Conservation (phyloP, 2,329 filamentous ascomycete genomes). For the Cladophialophora bantiana region DNA sequence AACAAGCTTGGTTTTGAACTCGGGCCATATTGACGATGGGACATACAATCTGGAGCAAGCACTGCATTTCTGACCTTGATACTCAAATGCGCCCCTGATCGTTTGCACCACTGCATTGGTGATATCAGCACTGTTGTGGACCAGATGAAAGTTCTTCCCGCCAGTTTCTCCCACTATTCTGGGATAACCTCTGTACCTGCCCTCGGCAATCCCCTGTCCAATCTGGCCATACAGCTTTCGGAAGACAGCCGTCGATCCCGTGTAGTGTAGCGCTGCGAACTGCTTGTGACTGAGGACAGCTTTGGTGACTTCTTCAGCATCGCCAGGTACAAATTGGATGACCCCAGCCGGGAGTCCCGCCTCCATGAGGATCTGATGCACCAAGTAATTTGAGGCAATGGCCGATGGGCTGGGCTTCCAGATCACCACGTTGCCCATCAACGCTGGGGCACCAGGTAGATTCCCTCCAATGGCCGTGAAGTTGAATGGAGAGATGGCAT, state of each 20-base stretch:
- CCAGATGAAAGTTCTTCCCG: slow-evolving; percentile 84
- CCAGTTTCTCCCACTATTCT: slow-evolving; percentile 84
- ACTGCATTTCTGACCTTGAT: slow-evolving; percentile 84
- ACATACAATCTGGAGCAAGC: slow-evolving; percentile 78
- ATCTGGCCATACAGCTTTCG: slow-evolving; percentile 84
- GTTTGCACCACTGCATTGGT: slow-evolving; percentile 77
- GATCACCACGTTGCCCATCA: slow-evolving; percentile 87
- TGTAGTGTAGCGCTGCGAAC: slow-evolving; percentile 86
- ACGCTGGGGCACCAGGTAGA: slow-evolving; percentile 75
- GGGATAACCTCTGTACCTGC: slow-evolving; percentile 78
- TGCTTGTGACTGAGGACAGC: slow-evolving; percentile 74
- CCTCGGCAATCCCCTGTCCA: slow-evolving; percentile 76
- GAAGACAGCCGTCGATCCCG: slow-evolving; percentile 85
- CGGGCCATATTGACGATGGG: slow-evolving; percentile 72
- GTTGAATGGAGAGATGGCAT: slow-evolving; percentile 88
- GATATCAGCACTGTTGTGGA: slow-evolving; percentile 75
- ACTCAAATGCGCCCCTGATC: slow-evolving; percentile 81
- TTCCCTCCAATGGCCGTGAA: slow-evolving; percentile 93
- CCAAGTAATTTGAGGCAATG: slow-evolving; percentile 80
- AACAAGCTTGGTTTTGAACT: slow-evolving; percentile 70
- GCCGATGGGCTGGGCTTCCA: slow-evolving; percentile 89
- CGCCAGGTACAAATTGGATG: slow-evolving; percentile 85
- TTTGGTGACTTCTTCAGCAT: slow-evolving; percentile 79
- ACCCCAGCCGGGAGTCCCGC: slow-evolving; percentile 83
- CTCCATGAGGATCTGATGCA: slow-evolving; percentile 87